A percentile compares a stretch with the other conserved stretches of the same genome.
Evolutionary conservation across 2,329 filamentous ascomycete genomes (phyloP).

Genomic region (Aspergillus melleus): DNA sequence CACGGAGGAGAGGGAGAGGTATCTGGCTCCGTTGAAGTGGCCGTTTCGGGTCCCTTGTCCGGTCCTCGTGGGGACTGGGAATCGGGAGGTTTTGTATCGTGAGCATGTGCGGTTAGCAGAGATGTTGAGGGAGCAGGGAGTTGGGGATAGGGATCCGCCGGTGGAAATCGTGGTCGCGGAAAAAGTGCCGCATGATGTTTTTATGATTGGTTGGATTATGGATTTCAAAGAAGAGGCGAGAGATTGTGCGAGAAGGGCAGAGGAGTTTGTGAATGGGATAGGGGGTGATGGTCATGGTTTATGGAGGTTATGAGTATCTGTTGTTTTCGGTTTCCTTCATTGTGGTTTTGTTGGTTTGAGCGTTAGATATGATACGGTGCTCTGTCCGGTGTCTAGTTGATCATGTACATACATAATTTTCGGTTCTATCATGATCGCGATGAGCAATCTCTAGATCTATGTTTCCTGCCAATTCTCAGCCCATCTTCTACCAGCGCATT

Average conservation of each 20-base stretch:
- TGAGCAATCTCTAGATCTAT: too few species aligned
- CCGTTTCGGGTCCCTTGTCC: slow-evolving; percentile 20
- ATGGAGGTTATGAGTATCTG: too few species aligned
- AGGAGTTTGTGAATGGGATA: neutral
- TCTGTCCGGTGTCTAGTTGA: too few species aligned
- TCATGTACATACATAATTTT: too few species aligned
- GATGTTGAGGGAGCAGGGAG: slow-evolving; percentile 8
- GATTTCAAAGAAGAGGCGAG: slow-evolving; percentile 17
- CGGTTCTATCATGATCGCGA: too few species aligned
- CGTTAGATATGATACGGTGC: too few species aligned
- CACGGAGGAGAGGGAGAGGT: slow-evolving; percentile 14
- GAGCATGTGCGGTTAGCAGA: slow-evolving; percentile 16
- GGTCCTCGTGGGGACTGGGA: slow-evolving; percentile 16
- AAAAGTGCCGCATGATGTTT: slow-evolving; percentile 20
- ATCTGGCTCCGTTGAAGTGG: slow-evolving; percentile 16
- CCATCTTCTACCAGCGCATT: too few species aligned
- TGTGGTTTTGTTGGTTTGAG: too few species aligned
- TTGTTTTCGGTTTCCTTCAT: too few species aligned
- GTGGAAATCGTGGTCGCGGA: neutral
- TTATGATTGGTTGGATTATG: slow-evolving; percentile 13
- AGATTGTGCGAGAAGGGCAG: neutral
- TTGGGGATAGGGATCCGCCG: slow-evolving; percentile 11
- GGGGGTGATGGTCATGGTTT: neutral
- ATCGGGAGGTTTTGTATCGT: neutral
- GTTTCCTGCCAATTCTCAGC: too few species aligned